Percentiles rank a stretch among this genome's conserved stretches.
phyloP scores from a whole-genome alignment of 1,284 basidiomycete species.

The Schizophyllum amplum region DNA sequence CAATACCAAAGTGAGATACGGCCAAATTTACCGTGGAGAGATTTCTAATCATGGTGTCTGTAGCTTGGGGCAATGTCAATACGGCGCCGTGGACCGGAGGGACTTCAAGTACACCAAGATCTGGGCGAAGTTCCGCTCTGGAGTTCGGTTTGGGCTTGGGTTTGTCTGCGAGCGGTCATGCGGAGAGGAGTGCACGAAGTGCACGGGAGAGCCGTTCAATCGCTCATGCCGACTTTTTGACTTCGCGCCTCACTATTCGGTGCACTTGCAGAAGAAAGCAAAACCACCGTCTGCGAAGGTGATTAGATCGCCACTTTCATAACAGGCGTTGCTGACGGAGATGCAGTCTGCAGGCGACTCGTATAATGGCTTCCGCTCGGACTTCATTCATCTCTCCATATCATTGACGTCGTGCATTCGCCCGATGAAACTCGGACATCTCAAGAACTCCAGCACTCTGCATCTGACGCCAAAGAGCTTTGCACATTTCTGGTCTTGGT shows the following conservation, averaged over 20 bases:
- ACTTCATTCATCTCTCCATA: slow-evolving; percentile 91
- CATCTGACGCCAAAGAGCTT: slow-evolving; percentile 86
- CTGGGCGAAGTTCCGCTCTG: slow-evolving; percentile 80
- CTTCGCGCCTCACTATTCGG: slow-evolving; percentile 79
- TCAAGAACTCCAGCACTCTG: slow-evolving; percentile 54
- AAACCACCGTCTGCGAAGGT: slow-evolving; percentile 45
- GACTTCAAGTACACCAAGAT: slow-evolving; percentile 36
- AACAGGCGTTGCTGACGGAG: slow-evolving; percentile 21
- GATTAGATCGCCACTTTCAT: slow-evolving; percentile 12
- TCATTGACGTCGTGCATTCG: slow-evolving; percentile 66
- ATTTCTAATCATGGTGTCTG: neutral
- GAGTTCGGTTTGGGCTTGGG: slow-evolving; percentile 89
- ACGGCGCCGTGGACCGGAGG: neutral
- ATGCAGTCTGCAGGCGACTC: slow-evolving; percentile 53
- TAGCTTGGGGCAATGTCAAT: neutral
- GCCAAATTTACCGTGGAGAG: slow-evolving; percentile 1
- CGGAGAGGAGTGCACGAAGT: slow-evolving; percentile 60
- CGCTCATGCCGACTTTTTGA: slow-evolving; percentile 77
- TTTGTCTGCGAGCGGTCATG: slow-evolving; percentile 84
- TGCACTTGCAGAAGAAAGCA: slow-evolving; percentile 54
- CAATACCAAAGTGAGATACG: slow-evolving; percentile 74
- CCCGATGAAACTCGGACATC: slow-evolving; percentile 19
- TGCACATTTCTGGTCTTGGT: slow-evolving; percentile 92
- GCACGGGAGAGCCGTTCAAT: slow-evolving; percentile 60
- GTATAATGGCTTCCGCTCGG: slow-evolving; percentile 84